Base-by-base conservation (phyloP, 2,329 filamentous ascomycete genomes). In the Bisporella sp. region DNA sequence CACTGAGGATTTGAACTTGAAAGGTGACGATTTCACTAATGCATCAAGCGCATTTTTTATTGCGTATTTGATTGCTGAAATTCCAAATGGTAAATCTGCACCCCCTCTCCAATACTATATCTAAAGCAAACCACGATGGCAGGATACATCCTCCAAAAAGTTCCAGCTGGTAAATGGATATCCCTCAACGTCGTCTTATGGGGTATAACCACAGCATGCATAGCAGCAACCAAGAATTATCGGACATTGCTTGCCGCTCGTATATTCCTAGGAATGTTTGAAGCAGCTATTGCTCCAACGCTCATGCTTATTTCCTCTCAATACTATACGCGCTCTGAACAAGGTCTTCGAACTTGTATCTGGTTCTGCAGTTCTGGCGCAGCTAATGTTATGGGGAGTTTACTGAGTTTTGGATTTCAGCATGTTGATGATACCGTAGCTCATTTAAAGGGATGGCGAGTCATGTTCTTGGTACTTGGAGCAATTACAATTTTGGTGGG, bases 291-390 rank as follows among this genome's bases (percentile, higher is more conserved):
- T 1, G 85, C 81, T 0, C 84, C 84, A 1, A 82, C 82, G 0
- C 87, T 87, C 57, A 78, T 81, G 0, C 71, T 88, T 1, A 74
- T 88, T 57, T 87, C 83, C 1, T 78, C 73, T 4, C 81, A 86
- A 67, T 88, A 84, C 84, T 89, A 87, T 59, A 87, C 85, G 1
- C 82, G 82, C 63, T 72, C 73, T 48, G 84, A 88, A 62, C 84
- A 87, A 67, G 81, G 79, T 1, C 69, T 73, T 0, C 70, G 84
- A 6, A 78, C 77, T 1, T 77, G 76, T 4, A 77, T 86, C 49
- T 88, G 84, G 84, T 87, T 86, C 67, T 76, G 71, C 46, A 85
- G 84, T 69, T 84, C 84, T 54, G 81, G 81, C 2, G 76, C 76
- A 47, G 81, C 77, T 0, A 80, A 82, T 63, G 81, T 85, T 12